Evolutionary conservation across 345 rosid species (phyloP).

Genomic region (Pugionium cornutum): DNA sequence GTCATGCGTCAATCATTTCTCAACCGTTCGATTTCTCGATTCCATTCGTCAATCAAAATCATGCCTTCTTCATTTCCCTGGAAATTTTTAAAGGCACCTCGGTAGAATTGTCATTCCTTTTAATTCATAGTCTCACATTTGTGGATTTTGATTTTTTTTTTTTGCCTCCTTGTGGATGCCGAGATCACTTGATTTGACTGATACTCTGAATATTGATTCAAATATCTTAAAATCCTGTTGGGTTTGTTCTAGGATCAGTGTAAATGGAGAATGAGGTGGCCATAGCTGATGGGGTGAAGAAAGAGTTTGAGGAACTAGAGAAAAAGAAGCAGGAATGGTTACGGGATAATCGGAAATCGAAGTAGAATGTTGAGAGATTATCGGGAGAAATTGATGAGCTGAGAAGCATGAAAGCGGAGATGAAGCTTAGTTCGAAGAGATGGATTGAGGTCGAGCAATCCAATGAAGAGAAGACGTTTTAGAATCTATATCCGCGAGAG

Average conservation of each 20-base stretch:
- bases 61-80: neutral
- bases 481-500: constrained; percentile 47
- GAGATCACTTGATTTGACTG: neutral
- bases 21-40: constrained; percentile 2
- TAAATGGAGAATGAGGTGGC: constrained; percentile 45
- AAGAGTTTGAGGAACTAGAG: constrained; percentile 48
- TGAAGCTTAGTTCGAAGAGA: constrained; percentile 42
- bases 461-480: constrained; percentile 47
- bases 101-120: neutral
- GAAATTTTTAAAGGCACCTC: neutral
- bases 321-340: constrained; percentile 46
- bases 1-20: neutral
- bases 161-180: no score
- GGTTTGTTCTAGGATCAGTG: constrained; percentile 23
- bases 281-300: neutral
- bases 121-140: neutral
- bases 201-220: neutral
- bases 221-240: neutral
- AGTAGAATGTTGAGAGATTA: constrained; percentile 38
- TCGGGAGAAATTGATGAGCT: constrained; percentile 41
- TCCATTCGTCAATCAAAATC: neutral
- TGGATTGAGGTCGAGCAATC: constrained; percentile 48
- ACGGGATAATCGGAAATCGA: constrained; percentile 38
- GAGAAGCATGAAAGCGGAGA: constrained; percentile 34
- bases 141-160: no score